These are phyloP conservation scores for Eimeria acervulina DNA, from an alignment of 169 alveolate species.

Conservation along the genomic window DNA sequence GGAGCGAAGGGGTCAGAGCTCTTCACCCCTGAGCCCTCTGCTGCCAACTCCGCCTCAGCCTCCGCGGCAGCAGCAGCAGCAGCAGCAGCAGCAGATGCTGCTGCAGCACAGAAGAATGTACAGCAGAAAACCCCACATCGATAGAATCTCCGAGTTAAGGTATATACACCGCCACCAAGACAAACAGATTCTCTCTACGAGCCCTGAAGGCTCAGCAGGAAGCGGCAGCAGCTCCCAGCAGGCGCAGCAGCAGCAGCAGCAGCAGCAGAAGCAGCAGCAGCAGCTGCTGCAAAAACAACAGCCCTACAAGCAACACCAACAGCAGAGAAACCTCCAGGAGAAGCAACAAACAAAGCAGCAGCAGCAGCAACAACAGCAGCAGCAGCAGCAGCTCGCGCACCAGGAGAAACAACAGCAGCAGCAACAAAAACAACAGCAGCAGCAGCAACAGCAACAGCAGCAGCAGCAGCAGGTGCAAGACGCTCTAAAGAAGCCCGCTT, in stretches of 20 bases:
- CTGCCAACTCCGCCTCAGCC: conserved; percentile 15
- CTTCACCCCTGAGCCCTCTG: not conserved
- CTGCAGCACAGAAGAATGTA: conserved; percentile 17
- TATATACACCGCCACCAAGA: not conserved
- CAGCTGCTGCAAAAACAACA: not conserved
- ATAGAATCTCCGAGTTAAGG: not conserved
- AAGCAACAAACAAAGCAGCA: not conserved
- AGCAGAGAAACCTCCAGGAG: not conserved
- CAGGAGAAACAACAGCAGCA: not conserved
- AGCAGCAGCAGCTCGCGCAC: not conserved
- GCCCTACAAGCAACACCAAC: not conserved
- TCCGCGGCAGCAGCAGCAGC: conserved; percentile 32
- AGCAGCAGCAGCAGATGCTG: conserved; percentile 28
- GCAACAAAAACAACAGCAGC: conserved; percentile 5
- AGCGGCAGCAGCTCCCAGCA: conserved; percentile 1
- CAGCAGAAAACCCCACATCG: conserved; percentile 44
- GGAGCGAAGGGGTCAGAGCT: conserved; percentile 1
- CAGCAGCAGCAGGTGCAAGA: not conserved
- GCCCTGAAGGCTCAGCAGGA: conserved; percentile 16
- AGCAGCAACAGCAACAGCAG: conserved; percentile 17
- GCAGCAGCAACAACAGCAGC: not conserved
- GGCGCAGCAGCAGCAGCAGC: not conserved
- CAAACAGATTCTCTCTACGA: not conserved
- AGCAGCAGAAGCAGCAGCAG: conserved; percentile 8
- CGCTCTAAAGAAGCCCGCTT: no score